Evolutionary conservation across 306 rosid genomes (phyloP), one percentile per base, ranked within the genome.

Genomic region (Lathyrus tuberosus): DNA sequence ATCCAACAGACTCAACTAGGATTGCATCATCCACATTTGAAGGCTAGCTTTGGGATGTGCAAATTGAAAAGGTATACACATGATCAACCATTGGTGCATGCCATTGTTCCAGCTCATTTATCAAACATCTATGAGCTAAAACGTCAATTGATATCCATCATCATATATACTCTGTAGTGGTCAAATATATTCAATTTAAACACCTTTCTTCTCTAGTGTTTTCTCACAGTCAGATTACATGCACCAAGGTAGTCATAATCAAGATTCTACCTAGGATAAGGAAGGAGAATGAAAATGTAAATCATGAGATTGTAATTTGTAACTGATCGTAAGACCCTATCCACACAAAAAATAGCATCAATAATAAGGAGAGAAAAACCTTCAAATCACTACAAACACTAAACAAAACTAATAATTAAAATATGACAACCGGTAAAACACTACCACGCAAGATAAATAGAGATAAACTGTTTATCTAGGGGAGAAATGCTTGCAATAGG

Each of bases 1-100:
- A 5, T 47, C 69, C 10, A 12, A 35, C 41, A 61, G 10, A 58
- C 41, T 14, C 63, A 58, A 58, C 41, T 6, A 24, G 20, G 38
- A 17, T 44, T 31, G 67, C 47, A 58, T 16, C 22, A 17, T 31
- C 43, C 15, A 38, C 9, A 12, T 53, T 9, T 53, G 53, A 53
- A 47, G 37, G n/a, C 2, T 5, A 18, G 37, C 76, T 46, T 59
- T 37, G n/a, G 46, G 38, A 62, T 22, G 14, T 16, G 14, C 35
- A 58, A 44, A 60, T 16, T 59, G n/a, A 71, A 18, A 60, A 53
- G 48, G 62, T 58, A 31, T 16, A 10, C 24, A 71, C 47, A 16
- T 42, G 35, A 71, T 13, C 40, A 31, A 71, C 48, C 31, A n/a
- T 28, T 12, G 49, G 58, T 46, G 30, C 35, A 28, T 46, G 56